These are phyloP conservation scores for Aureococcus anophagefferens DNA, from an alignment of 108 stramenopile genomes.

Conservation along the genomic window DNA sequence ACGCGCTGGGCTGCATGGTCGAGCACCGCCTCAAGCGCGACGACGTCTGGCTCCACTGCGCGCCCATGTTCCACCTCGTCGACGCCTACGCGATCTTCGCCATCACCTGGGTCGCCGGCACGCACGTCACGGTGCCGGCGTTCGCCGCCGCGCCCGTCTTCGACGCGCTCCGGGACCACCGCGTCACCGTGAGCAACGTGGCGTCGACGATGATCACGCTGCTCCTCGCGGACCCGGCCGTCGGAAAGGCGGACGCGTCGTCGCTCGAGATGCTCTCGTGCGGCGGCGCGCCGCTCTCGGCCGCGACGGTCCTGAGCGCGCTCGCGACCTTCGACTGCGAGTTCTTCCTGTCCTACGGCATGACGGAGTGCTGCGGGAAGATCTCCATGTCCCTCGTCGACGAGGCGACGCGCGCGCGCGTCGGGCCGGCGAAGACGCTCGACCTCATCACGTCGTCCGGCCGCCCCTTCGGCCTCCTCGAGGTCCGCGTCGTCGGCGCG, in stretches of 20 bases:
- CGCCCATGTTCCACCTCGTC: constrained; percentile 11
- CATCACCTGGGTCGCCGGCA: background rate
- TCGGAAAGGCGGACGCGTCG: background rate
- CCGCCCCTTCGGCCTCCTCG: background rate
- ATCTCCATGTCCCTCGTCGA: background rate
- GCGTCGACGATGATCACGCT: background rate
- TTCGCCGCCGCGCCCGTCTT: background rate
- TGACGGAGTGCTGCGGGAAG: background rate
- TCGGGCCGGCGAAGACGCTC: background rate
- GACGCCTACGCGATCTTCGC: constrained; percentile 9
- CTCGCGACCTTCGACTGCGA: background rate
- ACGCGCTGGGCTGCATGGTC: background rate
- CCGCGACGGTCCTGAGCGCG: background rate
- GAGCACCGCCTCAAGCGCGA: background rate
- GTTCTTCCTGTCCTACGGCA: background rate
- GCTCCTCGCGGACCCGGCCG: background rate
- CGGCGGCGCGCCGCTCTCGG: background rate
- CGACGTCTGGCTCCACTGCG: constrained; percentile 3
- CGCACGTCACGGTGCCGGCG: background rate
- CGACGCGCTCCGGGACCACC: background rate
- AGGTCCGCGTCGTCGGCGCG: background rate
- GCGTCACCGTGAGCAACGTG: background rate
- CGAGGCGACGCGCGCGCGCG: no score
- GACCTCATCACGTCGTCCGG: background rate
- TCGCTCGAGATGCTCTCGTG: background rate